phyloP scores from a whole-genome alignment of 2,329 filamentous ascomycete species.

The Didymella glomerata region DNA sequence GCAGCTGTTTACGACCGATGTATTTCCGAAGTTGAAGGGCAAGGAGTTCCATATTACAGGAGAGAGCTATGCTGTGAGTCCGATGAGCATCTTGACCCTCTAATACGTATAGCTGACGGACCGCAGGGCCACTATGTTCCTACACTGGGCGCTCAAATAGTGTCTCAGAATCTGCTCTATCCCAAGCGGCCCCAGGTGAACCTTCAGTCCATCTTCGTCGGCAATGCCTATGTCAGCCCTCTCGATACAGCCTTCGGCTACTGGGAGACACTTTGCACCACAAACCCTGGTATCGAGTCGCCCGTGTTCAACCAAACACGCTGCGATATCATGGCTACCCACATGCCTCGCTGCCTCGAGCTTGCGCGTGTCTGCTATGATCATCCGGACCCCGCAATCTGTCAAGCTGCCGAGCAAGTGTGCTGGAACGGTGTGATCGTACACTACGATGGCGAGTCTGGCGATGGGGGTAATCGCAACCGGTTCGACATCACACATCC shows the following conservation, averaged over 20 bases:
- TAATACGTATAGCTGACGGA: conserved; percentile 17
- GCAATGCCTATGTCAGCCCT: conserved; percentile 58
- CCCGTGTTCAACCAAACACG: conserved; percentile 58
- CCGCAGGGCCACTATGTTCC: conserved; percentile 60
- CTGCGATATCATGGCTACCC: conserved; percentile 57
- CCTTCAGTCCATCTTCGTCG: conserved; percentile 57
- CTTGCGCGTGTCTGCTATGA: conserved; percentile 53
- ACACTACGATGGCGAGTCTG: conserved; percentile 54
- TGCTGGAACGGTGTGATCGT: conserved; percentile 53
- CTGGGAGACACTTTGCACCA: conserved; percentile 59
- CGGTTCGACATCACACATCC: conserved; percentile 56
- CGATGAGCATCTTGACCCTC: background rate
- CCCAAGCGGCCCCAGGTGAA: conserved; percentile 54
- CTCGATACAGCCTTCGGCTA: conserved; percentile 55
- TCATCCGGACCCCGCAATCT: conserved; percentile 55
- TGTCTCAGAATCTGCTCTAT: conserved; percentile 55
- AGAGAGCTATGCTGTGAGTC: conserved; percentile 58
- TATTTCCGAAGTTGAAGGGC: conserved; percentile 54
- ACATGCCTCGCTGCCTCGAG: conserved; percentile 57
- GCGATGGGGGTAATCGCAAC: conserved; percentile 50
- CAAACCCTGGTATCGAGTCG: conserved; percentile 53
- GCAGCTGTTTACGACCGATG: conserved; percentile 57
- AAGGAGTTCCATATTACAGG: conserved; percentile 59
- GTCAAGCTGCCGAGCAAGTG: conserved; percentile 47
- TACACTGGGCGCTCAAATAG: conserved; percentile 54